A percentile compares a stretch with the other conserved stretches of the same genome.
Evolutionary conservation across 2,329 filamentous ascomycete genomes (phyloP).

Genomic region (Trichoderma lentiforme): DNA sequence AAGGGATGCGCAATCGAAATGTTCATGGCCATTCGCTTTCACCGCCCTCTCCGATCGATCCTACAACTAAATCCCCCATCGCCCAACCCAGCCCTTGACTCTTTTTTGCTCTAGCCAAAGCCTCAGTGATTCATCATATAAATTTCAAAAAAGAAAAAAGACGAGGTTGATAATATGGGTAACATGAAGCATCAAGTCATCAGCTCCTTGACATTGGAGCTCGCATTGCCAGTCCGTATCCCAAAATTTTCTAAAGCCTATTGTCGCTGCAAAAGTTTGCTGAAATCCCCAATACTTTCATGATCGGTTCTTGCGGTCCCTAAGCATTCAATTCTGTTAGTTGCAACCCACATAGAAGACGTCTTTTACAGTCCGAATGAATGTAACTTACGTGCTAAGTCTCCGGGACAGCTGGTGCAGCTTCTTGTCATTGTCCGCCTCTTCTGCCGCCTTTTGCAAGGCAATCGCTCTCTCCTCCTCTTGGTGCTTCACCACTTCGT

Average conservation of each 20-base stretch:
- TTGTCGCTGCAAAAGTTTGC: conserved; percentile 9
- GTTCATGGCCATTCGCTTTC: conserved; percentile 1
- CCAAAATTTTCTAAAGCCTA: conserved; percentile 13
- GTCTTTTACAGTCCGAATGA: too few species aligned
- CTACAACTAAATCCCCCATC: background rate
- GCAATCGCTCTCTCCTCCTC: conserved; percentile 79
- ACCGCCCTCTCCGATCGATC: conserved; percentile 1
- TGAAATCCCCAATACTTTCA: conserved; percentile 15
- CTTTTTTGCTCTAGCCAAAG: conserved; percentile 19
- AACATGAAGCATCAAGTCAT: conserved; percentile 19
- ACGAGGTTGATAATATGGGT: conserved; percentile 19
- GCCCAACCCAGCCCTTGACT: conserved; percentile 12
- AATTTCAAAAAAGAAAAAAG: conserved; percentile 15
- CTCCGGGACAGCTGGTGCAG: conserved; percentile 83
- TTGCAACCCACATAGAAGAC: background rate
- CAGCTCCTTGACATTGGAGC: conserved; percentile 7
- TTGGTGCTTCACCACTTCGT: conserved; percentile 82
- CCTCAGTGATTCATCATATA: conserved; percentile 4
- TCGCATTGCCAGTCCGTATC: conserved; percentile 9
- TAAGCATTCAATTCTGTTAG: conserved; percentile 19
- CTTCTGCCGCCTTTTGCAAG: conserved; percentile 77
- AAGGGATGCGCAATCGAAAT: background rate
- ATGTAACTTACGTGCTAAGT: conserved; percentile 74
- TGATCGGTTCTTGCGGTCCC: conserved; percentile 31
- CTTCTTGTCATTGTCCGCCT: conserved; percentile 89